Evolutionary conservation across 2,329 filamentous ascomycete species (phyloP).

Genomic region (Albophoma yamanashiensis): DNA sequence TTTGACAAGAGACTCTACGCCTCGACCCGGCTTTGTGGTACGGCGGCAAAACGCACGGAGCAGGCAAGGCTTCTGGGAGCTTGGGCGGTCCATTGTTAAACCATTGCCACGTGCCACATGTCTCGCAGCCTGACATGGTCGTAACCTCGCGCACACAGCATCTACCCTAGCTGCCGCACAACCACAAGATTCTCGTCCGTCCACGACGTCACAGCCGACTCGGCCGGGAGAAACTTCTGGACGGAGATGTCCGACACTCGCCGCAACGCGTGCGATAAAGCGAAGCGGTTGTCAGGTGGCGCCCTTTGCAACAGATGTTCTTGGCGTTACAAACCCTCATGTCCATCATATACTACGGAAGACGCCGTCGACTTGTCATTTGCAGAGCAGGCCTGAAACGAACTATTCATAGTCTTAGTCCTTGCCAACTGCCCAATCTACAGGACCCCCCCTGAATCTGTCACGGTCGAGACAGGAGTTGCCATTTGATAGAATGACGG

Average conservation of each 20-base stretch:
- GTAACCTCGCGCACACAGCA: background rate
- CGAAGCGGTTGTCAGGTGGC: background rate
- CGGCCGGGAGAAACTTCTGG: background rate
- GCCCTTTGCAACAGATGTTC: background rate
- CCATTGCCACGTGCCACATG: background rate
- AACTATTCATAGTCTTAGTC: background rate
- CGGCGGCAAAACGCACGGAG: background rate
- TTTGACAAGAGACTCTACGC: background rate
- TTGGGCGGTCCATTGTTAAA: background rate
- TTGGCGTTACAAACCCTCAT: background rate
- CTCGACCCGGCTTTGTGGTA: background rate
- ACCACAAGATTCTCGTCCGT: background rate
- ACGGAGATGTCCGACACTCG: background rate
- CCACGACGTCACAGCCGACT: background rate
- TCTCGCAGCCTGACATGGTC: background rate
- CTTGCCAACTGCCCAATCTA: background rate
- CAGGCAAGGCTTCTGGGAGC: background rate
- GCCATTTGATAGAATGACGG: background rate
- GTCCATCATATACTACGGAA: background rate
- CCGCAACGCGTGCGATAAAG: background rate
- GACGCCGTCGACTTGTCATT: background rate
- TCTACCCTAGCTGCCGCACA: background rate
- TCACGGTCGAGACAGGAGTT: background rate
- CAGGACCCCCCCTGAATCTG: background rate
- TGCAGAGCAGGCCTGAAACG: background rate